Evolutionary conservation across 768 basidiomycete species (phyloP).

Genomic region (Amanita muscaria): DNA sequence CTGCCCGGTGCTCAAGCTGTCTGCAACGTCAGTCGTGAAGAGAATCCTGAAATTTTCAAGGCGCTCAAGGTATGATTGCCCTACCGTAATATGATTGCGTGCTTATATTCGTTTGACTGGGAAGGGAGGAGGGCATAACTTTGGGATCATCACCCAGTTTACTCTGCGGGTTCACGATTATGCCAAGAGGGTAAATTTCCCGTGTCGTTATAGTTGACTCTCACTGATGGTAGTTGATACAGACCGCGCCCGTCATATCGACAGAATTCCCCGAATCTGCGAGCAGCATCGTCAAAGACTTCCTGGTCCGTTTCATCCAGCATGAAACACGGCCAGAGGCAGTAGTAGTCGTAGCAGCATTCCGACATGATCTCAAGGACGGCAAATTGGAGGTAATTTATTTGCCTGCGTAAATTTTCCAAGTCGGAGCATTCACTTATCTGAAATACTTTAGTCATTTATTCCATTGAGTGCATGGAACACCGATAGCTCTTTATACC

Average conservation of each 20-base stretch:
- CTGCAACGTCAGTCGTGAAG: not conserved
- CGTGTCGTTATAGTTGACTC: not conserved
- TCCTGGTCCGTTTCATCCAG: not conserved
- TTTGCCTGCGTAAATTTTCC: not conserved
- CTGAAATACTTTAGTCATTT: not conserved
- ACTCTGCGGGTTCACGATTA: not conserved
- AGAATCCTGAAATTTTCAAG: slow-evolving; percentile 1
- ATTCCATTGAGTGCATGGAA: not conserved
- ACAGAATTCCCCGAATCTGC: not conserved
- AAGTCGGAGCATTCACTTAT: not conserved
- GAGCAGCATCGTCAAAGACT: not conserved
- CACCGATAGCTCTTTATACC: not conserved
- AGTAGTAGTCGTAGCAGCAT: not conserved
- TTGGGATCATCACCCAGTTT: not conserved
- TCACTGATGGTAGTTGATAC: not conserved
- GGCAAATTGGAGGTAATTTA: not conserved
- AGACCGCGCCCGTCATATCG: not conserved
- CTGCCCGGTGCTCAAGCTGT: slow-evolving; percentile 15
- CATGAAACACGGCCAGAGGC: not conserved
- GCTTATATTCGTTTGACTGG: not conserved
- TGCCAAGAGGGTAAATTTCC: not conserved
- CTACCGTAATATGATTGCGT: not conserved
- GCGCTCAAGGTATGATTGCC: not conserved
- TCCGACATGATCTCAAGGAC: not conserved
- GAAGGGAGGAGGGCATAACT: slow-evolving; percentile 1